Evolutionary conservation across 768 basidiomycete genomes (phyloP), one percentile per base, ranked within the genome.

Genomic region (Infundibulicybe gibba): DNA sequence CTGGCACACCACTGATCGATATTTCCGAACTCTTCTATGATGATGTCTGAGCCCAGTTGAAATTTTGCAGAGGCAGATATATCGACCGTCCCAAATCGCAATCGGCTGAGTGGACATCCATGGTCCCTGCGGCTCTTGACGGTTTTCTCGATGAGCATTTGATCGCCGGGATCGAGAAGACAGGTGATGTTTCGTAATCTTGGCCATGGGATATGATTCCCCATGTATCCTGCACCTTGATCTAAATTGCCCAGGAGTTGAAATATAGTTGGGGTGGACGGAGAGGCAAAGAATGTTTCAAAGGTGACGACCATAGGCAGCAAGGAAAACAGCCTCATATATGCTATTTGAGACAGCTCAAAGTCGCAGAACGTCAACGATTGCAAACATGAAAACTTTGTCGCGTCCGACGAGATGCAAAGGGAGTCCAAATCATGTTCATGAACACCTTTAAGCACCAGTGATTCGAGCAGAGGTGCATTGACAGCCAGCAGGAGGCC

Each of bases 401-500:
- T 16, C 9, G 45, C 42, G 44, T 54, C 50, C 3, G 57, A 52
- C 13, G 52, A 41, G 3, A 50, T 44, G 56, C 64, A 63, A 45
- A 77, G 64, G 1, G 52, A 48, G 48, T 73, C 68, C 2, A 77
- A 61, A 49, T 78, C 76, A 32, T 57, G 54, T 34, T 72, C 66
- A 30, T 70, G 68, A 8, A 70, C 57, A 13, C 64, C 67, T 49
- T 76, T 75, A 44, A 79, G 58, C 3, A 66, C 64, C 37, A 79
- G 57, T 10, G 68, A 71, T 19, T 65, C 52, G 25, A 79, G 61
- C 12, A 45, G 44, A 0, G 74, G 72, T 2, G 76, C 71, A 17
- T 60, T 51, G 20, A 79, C 64, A 21, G 56, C 54, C 3, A 68
- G 53, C 32, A 79, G 61, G 17, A 78, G 51, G 3, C 65, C 64